phyloP scores from a whole-genome alignment of 805 yeast species.

The Jamesozyma rosinii region DNA sequence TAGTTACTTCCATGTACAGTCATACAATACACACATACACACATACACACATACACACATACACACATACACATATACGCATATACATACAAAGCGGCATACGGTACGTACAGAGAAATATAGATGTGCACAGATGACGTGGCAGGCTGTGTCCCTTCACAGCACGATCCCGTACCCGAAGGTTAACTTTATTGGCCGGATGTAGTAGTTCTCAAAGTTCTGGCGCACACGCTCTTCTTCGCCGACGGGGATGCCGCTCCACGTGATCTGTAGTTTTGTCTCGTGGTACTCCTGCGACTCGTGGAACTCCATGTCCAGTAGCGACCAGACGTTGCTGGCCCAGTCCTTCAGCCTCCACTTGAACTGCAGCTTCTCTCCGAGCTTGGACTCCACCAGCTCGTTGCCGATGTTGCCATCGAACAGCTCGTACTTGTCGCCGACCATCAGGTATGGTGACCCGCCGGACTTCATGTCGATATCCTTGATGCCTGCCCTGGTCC shows the following conservation, averaged over 20 bases:
- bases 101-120: too few species aligned
- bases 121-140: too few species aligned
- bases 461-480: conserved; percentile 36
- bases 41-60: not conserved
- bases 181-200: conserved; percentile 78
- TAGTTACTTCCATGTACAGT: too few species aligned
- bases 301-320: conserved; percentile 52
- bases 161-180: conserved; percentile 95
- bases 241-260: conserved; percentile 89
- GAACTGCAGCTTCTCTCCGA: conserved; percentile 53
- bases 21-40: too few species aligned
- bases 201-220: conserved; percentile 84
- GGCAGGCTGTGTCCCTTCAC: too few species aligned
- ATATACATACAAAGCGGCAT: too few species aligned
- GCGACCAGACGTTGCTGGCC: conserved; percentile 77
- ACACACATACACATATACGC: not conserved
- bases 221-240: conserved; percentile 80
- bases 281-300: conserved; percentile 66
- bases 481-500: conserved; percentile 62
- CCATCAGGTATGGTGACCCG: conserved; percentile 37
- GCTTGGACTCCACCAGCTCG: conserved; percentile 38
- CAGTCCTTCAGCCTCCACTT: conserved; percentile 85
- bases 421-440: conserved; percentile 54
- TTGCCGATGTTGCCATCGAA: conserved; percentile 87
- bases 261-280: conserved; percentile 67